Evolutionary conservation across 352 stramenopile species (phyloP).

Genomic region (Globisporangium splendens): DNA sequence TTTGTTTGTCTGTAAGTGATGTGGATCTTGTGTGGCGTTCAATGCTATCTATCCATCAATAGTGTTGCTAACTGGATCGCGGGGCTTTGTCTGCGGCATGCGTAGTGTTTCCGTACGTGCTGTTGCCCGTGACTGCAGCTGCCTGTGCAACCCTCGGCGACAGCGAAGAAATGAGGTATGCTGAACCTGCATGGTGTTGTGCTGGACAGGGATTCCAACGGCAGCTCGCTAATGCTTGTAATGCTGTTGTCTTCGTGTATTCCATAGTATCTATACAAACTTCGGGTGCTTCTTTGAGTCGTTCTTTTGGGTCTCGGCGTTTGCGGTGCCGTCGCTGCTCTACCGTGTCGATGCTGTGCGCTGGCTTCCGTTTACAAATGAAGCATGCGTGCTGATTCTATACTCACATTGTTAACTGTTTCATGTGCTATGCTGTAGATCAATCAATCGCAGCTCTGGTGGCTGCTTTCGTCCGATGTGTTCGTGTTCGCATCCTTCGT

Average conservation of each 20-base stretch:
- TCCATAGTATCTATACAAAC: conserved; percentile 39
- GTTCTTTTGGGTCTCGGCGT: conserved; percentile 63
- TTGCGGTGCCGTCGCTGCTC: conserved; percentile 59
- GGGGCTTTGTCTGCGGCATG: not conserved
- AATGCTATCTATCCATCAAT: not conserved
- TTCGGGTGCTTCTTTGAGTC: conserved; percentile 75
- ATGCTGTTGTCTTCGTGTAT: too few species aligned
- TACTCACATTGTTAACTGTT: not conserved
- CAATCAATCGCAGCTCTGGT: conserved; percentile 51
- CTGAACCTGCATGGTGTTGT: not conserved
- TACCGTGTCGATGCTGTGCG: conserved; percentile 62
- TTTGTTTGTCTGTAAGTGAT: conserved; percentile 50
- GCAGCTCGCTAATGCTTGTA: too few species aligned
- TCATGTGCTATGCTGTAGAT: conserved; percentile 27
- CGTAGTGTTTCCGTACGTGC: conserved; percentile 59
- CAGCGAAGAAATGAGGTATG: conserved; percentile 46
- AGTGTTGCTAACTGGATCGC: not conserved
- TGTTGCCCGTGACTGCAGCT: conserved; percentile 58
- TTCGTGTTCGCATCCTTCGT: conserved; percentile 64
- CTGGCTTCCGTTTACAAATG: not conserved
- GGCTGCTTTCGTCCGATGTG: conserved; percentile 55
- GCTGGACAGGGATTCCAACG: not conserved
- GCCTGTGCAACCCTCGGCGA: conserved; percentile 47
- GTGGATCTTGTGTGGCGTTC: not conserved
- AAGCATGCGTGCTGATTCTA: not conserved